Evolutionary conservation across 2,329 filamentous ascomycete species (phyloP), one percentile per base, ranked within the genome.

Genomic region (Cercospora zeae-maydis): DNA sequence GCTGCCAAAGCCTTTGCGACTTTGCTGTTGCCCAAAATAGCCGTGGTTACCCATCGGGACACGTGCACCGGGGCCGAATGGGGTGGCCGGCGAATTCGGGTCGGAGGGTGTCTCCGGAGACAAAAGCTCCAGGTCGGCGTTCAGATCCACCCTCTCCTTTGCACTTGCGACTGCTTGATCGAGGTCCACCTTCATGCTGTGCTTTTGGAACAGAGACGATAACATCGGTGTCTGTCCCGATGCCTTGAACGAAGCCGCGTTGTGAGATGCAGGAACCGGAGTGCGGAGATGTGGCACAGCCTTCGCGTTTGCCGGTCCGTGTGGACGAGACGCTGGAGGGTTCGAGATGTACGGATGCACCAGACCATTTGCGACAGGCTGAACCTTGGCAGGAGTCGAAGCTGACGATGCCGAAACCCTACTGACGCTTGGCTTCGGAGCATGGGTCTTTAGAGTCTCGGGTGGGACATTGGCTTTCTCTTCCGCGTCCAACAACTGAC

Each of bases 401-500:
- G 58, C 54, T 11, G 65, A 57, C 8, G 70, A 59, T 42, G 65
- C 57, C 34, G 64, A 61, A 16, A 63, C 55, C 37, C 62, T 55
- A 42, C 58, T 63, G 13, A 58, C 54, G 31, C 58, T 66, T 10
- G 67, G 65, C 56, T 63, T 65, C 13, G 64, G 59, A 9, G 63
- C 62, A 16, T 67, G 63, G 16, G 64, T 62, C 31, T 63, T 49
- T 13, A 70, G 69, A 31, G 71, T 63, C 51, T 74, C 72, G 7
- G 67, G 62, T 36, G 73, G 70, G 39, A 75, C 55, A 30, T 63
- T 73, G 1, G 73, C 72, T 24, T 69, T 70, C 62, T 89, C 86
- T 67, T 89, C 84, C 66, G 85, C 81, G 70, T 96, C 90, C 63
- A 96, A 86, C 11, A 89, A 86, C 69, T 93, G 88, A 58, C 95